Conservation (phyloP, 2,329 filamentous ascomycete species). For the Fusarium sp. region DNA sequence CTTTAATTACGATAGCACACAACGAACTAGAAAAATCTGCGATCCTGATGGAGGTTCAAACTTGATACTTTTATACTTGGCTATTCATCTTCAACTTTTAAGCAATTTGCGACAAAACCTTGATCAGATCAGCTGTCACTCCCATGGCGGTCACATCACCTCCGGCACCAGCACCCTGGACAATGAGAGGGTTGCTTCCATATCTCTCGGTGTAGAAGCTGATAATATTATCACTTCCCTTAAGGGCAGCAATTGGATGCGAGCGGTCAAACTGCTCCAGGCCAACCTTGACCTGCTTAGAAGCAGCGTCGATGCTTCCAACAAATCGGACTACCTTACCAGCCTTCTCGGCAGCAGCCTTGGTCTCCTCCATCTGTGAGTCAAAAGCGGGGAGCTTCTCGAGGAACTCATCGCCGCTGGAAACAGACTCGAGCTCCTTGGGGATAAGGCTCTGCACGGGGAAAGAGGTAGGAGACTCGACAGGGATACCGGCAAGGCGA, state of each 20-base stretch:
- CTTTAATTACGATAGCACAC: constrained; percentile 29
- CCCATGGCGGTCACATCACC: constrained; percentile 98
- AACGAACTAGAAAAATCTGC: constrained; percentile 12
- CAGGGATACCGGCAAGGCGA: constrained; percentile 82
- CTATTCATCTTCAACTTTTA: constrained; percentile 47
- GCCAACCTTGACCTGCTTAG: constrained; percentile 88
- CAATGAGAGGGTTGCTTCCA: constrained; percentile 88
- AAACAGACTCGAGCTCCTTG: constrained; percentile 81
- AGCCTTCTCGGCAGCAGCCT: constrained; percentile 84
- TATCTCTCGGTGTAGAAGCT: constrained; percentile 98
- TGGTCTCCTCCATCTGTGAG: constrained; percentile 87
- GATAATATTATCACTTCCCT: constrained; percentile 99
- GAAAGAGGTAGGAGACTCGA: constrained; percentile 88
- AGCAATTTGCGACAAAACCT: constrained; percentile 81
- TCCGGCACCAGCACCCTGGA: constrained; percentile 94
- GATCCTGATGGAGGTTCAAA: constrained; percentile 3
- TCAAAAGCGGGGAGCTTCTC: constrained; percentile 85
- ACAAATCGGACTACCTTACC: constrained; percentile 96
- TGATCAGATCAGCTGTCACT: constrained; percentile 92
- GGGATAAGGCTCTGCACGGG: constrained; percentile 95
- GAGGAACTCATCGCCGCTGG: constrained; percentile 88
- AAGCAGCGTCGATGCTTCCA: constrained; percentile 88
- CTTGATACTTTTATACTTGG: constrained; percentile 40
- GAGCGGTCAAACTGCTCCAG: constrained; percentile 89
- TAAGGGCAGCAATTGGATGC: constrained; percentile 92